Evolutionary conservation across 805 yeast genomes (phyloP).

Genomic region (Suhomyces canberraensis): DNA sequence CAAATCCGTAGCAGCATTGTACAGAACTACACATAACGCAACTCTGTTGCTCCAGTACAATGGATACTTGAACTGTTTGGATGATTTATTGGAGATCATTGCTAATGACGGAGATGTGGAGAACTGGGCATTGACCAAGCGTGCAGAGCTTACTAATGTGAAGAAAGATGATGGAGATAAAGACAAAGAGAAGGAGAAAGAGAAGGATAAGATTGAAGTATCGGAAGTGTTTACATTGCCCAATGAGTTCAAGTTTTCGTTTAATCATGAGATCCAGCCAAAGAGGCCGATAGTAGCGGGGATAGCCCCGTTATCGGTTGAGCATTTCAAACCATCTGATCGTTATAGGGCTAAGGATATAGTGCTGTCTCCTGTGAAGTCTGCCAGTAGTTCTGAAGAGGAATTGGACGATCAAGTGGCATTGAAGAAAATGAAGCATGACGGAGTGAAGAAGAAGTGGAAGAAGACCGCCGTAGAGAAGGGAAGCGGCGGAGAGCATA

Average conservation of each 20-base stretch:
- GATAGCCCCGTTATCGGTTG: conserved; percentile 38
- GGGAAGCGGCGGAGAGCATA: neutral
- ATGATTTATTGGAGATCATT: conserved; percentile 48
- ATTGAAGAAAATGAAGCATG: conserved; percentile 6
- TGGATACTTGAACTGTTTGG: conserved; percentile 62
- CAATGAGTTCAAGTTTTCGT: conserved; percentile 29
- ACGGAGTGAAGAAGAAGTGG: conserved; percentile 7
- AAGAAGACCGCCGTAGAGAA: conserved; percentile 4
- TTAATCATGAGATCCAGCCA: conserved; percentile 26
- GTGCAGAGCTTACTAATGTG: conserved; percentile 36
- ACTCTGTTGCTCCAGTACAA: conserved; percentile 44
- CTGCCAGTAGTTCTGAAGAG: conserved; percentile 6
- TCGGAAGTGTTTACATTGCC: conserved; percentile 15
- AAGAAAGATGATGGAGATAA: conserved; percentile 1
- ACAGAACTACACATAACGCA: conserved; percentile 56
- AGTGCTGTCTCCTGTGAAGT: conserved; percentile 8
- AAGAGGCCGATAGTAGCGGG: conserved; percentile 30
- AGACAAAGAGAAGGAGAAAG: neutral
- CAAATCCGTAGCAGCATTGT: conserved; percentile 47
- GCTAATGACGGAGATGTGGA: conserved; percentile 45
- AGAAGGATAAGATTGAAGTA: neutral
- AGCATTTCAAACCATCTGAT: no score
- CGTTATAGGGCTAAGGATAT: neutral
- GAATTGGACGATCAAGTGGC: conserved; percentile 6
- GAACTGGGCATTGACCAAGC: conserved; percentile 49